Conservation (phyloP, 371 early-diverging fungal genomes). For the Mucor racemosus region DNA sequence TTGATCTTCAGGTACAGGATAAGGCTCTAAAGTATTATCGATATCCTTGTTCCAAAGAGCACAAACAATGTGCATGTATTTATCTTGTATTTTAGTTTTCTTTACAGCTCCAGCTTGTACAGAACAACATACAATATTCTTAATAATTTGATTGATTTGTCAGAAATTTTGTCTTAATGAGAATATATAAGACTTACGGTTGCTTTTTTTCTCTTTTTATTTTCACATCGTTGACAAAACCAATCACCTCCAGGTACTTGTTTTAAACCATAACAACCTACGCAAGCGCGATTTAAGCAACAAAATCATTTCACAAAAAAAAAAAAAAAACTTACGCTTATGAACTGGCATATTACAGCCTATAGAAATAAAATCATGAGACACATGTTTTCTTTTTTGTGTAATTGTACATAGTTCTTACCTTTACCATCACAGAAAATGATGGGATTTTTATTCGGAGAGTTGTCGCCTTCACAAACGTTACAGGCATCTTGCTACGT, state of each 20-base stretch:
- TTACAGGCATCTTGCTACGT: constrained; percentile 42
- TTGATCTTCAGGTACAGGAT: constrained; percentile 30
- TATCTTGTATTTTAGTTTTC: constrained; percentile 51
- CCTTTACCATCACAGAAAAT: constrained; percentile 64
- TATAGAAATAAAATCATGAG: constrained; percentile 15
- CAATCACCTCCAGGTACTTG: constrained; percentile 58
- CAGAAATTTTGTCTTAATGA: background rate
- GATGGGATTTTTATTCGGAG: constrained; percentile 49
- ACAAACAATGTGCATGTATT: constrained; percentile 65
- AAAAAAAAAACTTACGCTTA: constrained; percentile 38
- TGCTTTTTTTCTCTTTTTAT: constrained; percentile 35
- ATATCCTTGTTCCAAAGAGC: constrained; percentile 56
- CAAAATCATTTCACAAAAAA: background rate
- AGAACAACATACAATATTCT: constrained; percentile 62
- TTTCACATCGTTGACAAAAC: constrained; percentile 61
- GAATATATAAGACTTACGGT: constrained; percentile 34
- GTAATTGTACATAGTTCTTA: constrained; percentile 8
- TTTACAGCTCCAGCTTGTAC: constrained; percentile 55
- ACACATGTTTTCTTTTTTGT: background rate
- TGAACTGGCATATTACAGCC: constrained; percentile 63
- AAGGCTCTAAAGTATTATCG: constrained; percentile 46
- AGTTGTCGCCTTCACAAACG: constrained; percentile 54
- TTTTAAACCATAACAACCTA: constrained; percentile 53
- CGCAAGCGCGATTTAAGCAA: background rate
- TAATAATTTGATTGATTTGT: background rate